Percentiles rank a stretch among this genome's conserved stretches.
Evolutionary conservation across 495 filamentous ascomycete genomes (phyloP).

Genomic region (Jackrogersella minutella): DNA sequence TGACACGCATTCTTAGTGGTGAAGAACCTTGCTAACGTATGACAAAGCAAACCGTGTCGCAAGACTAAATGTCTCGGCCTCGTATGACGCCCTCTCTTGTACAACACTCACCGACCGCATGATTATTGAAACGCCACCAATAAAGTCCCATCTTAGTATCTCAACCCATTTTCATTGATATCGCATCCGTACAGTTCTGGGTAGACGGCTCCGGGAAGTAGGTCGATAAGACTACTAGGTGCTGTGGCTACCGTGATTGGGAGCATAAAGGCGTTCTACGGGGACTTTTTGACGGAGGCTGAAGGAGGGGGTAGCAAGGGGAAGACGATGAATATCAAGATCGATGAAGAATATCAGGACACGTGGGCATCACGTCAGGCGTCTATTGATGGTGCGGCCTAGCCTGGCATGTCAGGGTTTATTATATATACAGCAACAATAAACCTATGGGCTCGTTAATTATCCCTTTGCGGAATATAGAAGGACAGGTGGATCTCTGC

Average conservation of each 20-base stretch:
- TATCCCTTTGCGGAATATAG: slow-evolving; percentile 16
- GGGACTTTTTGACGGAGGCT: slow-evolving; percentile 11
- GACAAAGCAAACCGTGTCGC: slow-evolving; percentile 58
- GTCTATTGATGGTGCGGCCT: slow-evolving; percentile 3
- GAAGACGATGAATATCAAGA: slow-evolving; percentile 32
- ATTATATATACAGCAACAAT: slow-evolving; percentile 29
- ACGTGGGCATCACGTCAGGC: slow-evolving; percentile 21
- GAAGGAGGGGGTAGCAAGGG: slow-evolving; percentile 15
- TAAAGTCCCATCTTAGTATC: slow-evolving; percentile 1
- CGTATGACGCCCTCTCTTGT: slow-evolving; percentile 25
- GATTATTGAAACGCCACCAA: slow-evolving; percentile 4
- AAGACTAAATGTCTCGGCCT: slow-evolving; percentile 47
- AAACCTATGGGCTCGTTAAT: slow-evolving; percentile 12
- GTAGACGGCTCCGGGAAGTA: slow-evolving; percentile 25
- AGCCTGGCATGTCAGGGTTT: slow-evolving; percentile 12
- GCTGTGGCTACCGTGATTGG: slow-evolving; percentile 9
- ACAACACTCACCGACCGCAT: slow-evolving; percentile 35
- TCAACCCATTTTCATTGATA: slow-evolving; percentile 20
- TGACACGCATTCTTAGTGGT: slow-evolving; percentile 5
- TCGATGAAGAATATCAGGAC: slow-evolving; percentile 29
- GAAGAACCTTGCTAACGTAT: slow-evolving; percentile 34
- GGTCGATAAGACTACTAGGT: slow-evolving; percentile 14
- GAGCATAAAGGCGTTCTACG: slow-evolving; percentile 30
- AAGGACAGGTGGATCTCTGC: background rate
- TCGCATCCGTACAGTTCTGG: slow-evolving; percentile 33